Evolutionary conservation across 208 protist species (phyloP).

Genomic region (Wallacemonas sp.): DNA sequence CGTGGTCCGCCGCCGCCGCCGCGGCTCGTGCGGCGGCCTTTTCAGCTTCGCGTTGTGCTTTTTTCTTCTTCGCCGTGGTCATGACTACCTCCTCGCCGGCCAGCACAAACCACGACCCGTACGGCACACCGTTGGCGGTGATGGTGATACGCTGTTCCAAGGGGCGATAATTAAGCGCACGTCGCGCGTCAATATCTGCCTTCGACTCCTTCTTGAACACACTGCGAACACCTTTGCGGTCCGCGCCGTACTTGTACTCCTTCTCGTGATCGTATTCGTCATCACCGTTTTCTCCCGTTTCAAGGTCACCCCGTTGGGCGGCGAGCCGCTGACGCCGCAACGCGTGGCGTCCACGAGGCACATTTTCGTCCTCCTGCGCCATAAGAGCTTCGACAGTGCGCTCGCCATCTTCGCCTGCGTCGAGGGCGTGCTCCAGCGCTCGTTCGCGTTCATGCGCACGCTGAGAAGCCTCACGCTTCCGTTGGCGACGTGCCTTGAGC

Average conservation of each 20-base stretch:
- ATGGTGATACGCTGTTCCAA: conserved; percentile 55
- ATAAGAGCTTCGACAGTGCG: too few species aligned
- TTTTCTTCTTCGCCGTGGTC: conserved; percentile 15
- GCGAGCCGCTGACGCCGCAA: not conserved
- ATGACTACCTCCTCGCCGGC: conserved; percentile 22
- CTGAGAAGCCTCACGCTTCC: conserved; percentile 53
- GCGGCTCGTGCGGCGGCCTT: not conserved
- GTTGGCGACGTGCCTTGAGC: conserved; percentile 81
- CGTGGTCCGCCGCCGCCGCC: conserved; percentile 2
- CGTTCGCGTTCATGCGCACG: conserved; percentile 8
- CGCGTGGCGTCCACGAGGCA: conserved; percentile 5
- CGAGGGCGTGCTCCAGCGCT: not conserved
- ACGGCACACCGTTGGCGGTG: conserved; percentile 50
- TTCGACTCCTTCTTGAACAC: conserved; percentile 73
- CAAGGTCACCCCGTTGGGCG: not conserved
- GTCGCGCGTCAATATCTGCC: conserved; percentile 55
- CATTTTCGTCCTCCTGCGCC: too few species aligned
- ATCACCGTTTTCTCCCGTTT: not conserved
- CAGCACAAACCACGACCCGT: conserved; percentile 58
- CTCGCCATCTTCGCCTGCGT: too few species aligned
- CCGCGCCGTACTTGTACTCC: conserved; percentile 69
- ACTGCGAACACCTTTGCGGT: conserved; percentile 67
- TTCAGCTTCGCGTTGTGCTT: not conserved
- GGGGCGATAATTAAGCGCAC: conserved; percentile 53
- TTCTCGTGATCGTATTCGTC: conserved; percentile 9